Evolutionary conservation across 306 rosid species (phyloP), one percentile per base, ranked within the genome.

Genomic region (Cucurbita moschata): DNA sequence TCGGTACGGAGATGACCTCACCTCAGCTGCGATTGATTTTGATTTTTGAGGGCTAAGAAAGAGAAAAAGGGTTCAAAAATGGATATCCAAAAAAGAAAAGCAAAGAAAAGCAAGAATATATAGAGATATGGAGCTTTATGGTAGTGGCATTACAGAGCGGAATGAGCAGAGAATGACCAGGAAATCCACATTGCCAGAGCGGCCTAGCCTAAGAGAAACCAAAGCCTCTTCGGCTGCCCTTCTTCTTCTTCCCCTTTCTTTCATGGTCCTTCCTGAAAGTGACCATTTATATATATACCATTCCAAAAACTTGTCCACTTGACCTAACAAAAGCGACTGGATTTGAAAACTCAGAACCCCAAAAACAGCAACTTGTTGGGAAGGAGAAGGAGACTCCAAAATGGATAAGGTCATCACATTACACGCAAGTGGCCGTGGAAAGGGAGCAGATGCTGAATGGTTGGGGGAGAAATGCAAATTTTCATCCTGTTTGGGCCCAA

Each of bases 1-100:
- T 67, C 6, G 54, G 73, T 68, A 68, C 73, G 73, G 73, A 68
- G 13, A 68, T 68, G 56, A 46, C 19, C 18, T 68, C 39, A 68
- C 21, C 51, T 10, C 35, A 30, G 10, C 2, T 30, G 35, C 35
- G 35, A 30, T 30, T 30, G 54, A 14, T 50, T 50, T 50, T 50
- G 54, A 14, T 4, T 5, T 50, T 50, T 50, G 54, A 14, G 18
- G 15, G 18, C 16, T 40, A 61, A 30, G 35, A 30, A 30, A 30
- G 35, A 2, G 35, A 30, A 30, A 30, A 30, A 30, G 35, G 35
- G 3, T 30, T 30, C 3, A 30, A 3, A 30, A 30, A 30, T 30
- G 35, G 35, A 30, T 30, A 30, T 30, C 35, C 35, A 30, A 30
- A 37, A 37, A 30, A 60, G 43, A 60, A 11, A 57, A 26, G 26